phyloP scores from a whole-genome alignment of 352 stramenopile species.

The Phytophthora palmivora region DNA sequence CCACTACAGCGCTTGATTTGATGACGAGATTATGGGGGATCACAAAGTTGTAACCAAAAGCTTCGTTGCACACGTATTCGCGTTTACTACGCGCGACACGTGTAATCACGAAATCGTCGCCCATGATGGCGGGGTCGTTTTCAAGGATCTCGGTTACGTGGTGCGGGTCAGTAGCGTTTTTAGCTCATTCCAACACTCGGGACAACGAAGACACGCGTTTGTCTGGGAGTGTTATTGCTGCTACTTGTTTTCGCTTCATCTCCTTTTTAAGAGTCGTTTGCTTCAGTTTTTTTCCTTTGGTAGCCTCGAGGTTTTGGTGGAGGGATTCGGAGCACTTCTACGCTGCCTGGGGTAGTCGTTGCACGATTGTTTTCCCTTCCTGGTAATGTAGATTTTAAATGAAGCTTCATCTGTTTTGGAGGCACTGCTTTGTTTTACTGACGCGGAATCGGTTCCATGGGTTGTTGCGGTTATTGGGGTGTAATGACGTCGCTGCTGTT shows the following conservation, averaged over 20 bases:
- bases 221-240: not conserved
- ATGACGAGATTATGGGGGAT: slow-evolving; percentile 2
- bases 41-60: slow-evolving; percentile 18
- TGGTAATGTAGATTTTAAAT: not conserved
- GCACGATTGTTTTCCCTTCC: not conserved
- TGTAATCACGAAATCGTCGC: not conserved
- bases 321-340: slow-evolving; percentile 9
- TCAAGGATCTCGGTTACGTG: not conserved
- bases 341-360: not conserved
- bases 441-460: no score
- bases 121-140: slow-evolving; percentile 11
- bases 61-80: not conserved
- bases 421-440: no score
- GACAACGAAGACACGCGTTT: not conserved
- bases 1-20: slow-evolving; percentile 5
- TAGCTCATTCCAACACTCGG: slow-evolving; percentile 5
- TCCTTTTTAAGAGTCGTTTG: not conserved
- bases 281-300: slow-evolving; percentile 10
- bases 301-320: slow-evolving; percentile 6
- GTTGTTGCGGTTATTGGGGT: no score
- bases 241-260: not conserved
- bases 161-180: not conserved
- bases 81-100: not conserved
- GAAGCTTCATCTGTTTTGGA: not conserved
- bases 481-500: no score